Evolutionary conservation across 2,329 filamentous ascomycete species (phyloP).

Genomic region (Nemania serpens): DNA sequence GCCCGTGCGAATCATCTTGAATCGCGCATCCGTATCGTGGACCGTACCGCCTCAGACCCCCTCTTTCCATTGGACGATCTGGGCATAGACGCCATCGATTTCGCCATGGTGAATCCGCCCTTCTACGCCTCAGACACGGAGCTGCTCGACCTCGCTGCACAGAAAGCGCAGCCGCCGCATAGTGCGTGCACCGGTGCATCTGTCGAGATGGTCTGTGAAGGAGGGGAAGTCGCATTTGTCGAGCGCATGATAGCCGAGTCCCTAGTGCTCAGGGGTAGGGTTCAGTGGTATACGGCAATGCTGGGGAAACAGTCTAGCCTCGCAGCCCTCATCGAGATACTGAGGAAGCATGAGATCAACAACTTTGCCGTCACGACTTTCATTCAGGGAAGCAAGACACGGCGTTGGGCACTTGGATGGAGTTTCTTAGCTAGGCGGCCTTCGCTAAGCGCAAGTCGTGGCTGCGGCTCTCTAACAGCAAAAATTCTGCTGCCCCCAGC

Average conservation of each 20-base stretch:
- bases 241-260: slow-evolving; percentile 73
- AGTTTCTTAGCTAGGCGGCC: slow-evolving; percentile 75
- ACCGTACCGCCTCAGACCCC: slow-evolving; percentile 53
- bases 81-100: slow-evolving; percentile 64
- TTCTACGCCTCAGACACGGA: slow-evolving; percentile 82
- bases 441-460: slow-evolving; percentile 49
- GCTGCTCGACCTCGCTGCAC: slow-evolving; percentile 65
- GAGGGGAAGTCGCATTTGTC: slow-evolving; percentile 80
- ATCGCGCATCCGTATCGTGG: slow-evolving; percentile 66
- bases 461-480: slow-evolving; percentile 44
- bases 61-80: slow-evolving; percentile 69
- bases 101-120: slow-evolving; percentile 92
- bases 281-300: slow-evolving; percentile 92
- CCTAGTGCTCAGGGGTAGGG: slow-evolving; percentile 58
- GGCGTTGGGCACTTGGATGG: slow-evolving; percentile 88
- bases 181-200: slow-evolving; percentile 77
- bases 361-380: slow-evolving; percentile 88
- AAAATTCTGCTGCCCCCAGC: slow-evolving; percentile 51
- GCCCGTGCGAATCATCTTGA: slow-evolving; percentile 68
- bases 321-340: slow-evolving; percentile 62
- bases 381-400: slow-evolving; percentile 76
- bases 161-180: slow-evolving; percentile 70
- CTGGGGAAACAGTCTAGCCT: slow-evolving; percentile 79
- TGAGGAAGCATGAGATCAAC: slow-evolving; percentile 60
- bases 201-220: slow-evolving; percentile 82